A percentile compares a stretch with the other conserved stretches of the same genome.
These are phyloP conservation scores for Wickerhamomyces subpelliculosus DNA, from an alignment of 805 yeast species.

Conservation along the genomic window DNA sequence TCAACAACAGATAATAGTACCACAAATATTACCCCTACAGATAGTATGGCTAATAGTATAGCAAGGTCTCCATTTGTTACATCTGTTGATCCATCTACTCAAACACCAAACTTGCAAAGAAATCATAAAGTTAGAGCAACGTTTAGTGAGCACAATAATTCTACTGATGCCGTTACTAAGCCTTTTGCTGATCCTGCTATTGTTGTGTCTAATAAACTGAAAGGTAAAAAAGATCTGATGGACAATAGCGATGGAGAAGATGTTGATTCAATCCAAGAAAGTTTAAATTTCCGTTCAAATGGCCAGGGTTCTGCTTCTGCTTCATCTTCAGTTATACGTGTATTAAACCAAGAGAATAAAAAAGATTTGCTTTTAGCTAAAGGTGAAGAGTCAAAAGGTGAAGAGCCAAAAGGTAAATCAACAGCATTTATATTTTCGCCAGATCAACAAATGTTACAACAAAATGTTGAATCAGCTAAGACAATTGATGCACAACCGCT, in stretches of 20 bases:
- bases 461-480: too few relatives aligned
- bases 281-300: not conserved
- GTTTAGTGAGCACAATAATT: constrained; percentile 1
- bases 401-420: not conserved
- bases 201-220: not conserved
- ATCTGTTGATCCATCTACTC: not conserved
- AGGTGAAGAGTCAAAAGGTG: not conserved
- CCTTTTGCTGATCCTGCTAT: too few relatives aligned
- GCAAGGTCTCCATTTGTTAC: constrained; percentile 7
- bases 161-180: not conserved
- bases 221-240: not conserved
- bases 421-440: too few relatives aligned
- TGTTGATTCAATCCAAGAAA: not conserved
- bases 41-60: constrained; percentile 9
- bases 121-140: not conserved
- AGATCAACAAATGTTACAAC: too few relatives aligned
- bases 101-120: not conserved
- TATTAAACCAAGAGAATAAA: not conserved
- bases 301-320: not conserved
- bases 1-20: too few relatives aligned
- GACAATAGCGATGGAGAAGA: not conserved
- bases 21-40: constrained; percentile 1
- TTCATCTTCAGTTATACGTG: constrained; percentile 1
- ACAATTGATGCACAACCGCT: not conserved
- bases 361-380: too few relatives aligned